Percentiles rank a stretch among this genome's conserved stretches.
Conservation (phyloP, 2,329 filamentous ascomycete genomes). For the Verticillium klebahnii region DNA sequence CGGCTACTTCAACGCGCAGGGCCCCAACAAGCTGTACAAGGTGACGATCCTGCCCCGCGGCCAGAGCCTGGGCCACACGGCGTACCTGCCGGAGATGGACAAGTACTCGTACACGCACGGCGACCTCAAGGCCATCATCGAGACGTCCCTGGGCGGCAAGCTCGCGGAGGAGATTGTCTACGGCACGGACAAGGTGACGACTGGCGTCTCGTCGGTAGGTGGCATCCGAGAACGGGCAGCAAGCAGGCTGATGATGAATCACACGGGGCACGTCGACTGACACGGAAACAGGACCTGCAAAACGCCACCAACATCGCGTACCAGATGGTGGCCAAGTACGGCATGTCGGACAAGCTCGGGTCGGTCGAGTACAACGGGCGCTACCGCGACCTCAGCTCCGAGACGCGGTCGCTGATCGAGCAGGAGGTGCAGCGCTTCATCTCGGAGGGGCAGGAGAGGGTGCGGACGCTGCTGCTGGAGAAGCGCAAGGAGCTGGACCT, state of each 20-base stretch:
- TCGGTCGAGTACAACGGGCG: conserved; percentile 83
- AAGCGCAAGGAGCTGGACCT: conserved; percentile 83
- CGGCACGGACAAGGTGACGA: conserved; percentile 85
- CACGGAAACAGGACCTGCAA: conserved; percentile 66
- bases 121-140: conserved; percentile 77
- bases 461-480: conserved; percentile 63
- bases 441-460: conserved; percentile 74
- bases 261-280: conserved; percentile 20
- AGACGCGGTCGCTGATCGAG: conserved; percentile 85
- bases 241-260: not conserved
- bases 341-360: conserved; percentile 84
- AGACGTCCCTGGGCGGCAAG: conserved; percentile 79
- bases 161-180: conserved; percentile 90
- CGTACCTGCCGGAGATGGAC: conserved; percentile 85
- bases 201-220: conserved; percentile 74
- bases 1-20: conserved; percentile 71
- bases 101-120: conserved; percentile 84
- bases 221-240: not conserved
- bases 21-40: conserved; percentile 81
- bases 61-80: conserved; percentile 79
- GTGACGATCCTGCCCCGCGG: conserved; percentile 95
- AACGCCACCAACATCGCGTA: conserved; percentile 78
- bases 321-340: conserved; percentile 80
- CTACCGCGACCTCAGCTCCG: conserved; percentile 76
- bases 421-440: conserved; percentile 80